Percentiles rank a stretch among this genome's conserved stretches.
These are phyloP conservation scores for Suillus sp. DNA, from an alignment of 768 basidiomycete genomes.

Conservation along the genomic window DNA sequence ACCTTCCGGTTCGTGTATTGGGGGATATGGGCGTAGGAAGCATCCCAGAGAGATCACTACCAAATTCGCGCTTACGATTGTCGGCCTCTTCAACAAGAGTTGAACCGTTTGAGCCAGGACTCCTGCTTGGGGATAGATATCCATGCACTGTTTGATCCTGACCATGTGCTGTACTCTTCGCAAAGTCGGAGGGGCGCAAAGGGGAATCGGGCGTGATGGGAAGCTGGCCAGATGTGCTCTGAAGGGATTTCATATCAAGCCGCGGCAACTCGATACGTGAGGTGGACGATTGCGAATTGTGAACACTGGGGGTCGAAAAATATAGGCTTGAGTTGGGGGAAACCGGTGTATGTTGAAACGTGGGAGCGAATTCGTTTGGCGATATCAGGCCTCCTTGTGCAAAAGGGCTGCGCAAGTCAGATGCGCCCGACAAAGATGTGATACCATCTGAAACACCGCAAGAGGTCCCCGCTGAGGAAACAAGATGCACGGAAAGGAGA, in stretches of 20 bases:
- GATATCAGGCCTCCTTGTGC: neutral
- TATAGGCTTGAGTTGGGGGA: neutral
- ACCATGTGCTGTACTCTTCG: too few species aligned
- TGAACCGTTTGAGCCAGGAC: too few species aligned
- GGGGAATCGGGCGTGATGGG: slow-evolving; percentile 1
- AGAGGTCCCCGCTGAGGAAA: neutral
- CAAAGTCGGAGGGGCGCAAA: neutral
- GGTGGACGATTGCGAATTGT: neutral
- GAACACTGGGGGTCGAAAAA: neutral
- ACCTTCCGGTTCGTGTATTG: neutral
- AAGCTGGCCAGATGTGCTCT: neutral
- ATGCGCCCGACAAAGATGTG: neutral
- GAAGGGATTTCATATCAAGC: neutral
- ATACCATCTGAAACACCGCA: neutral
- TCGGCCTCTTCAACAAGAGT: neutral
- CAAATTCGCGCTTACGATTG: neutral
- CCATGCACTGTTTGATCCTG: neutral
- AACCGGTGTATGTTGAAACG: neutral
- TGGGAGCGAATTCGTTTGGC: neutral
- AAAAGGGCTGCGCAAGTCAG: neutral
- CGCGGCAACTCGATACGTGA: neutral
- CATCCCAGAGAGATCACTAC: slow-evolving; percentile 2
- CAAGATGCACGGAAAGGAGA: neutral
- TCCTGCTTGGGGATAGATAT: neutral
- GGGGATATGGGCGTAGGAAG: slow-evolving; percentile 1